Evolutionary conservation across 768 basidiomycete species (phyloP), one percentile per base, ranked within the genome.

Genomic region (Crassisporium funariophilum): DNA sequence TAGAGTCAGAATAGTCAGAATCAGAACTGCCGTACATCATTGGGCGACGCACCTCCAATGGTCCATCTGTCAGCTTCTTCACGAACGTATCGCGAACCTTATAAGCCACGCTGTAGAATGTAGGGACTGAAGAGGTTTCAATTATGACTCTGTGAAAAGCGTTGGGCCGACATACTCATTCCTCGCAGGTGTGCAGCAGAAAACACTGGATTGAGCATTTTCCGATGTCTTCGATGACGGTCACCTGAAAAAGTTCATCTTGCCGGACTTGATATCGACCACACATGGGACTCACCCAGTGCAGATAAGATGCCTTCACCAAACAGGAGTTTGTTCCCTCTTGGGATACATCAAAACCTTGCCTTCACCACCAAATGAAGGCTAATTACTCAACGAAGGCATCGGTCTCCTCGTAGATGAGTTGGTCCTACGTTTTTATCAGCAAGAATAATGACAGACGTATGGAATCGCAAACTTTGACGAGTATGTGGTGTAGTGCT

Each of bases 171-270:
- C n/a, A n/a, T n/a, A n/a, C n/a, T 46, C 61, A 66, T 66, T 42
- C 60, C 57, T n/a, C 71, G 67, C 65, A 77, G 64, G 51, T 76
- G 70, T 3, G 62, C 62, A 23, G 59, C 59, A 4, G 72, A 71
- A 50, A 77, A 77, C 1, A 74, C 69, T 0, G 76, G 75, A 41
- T 71, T 75, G 10, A 77, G 52, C 57, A 76, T 65, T 43, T 72
- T 76, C 34, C 73, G 66, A 46, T 76, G 75, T 33, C 62, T 68
- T 4, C 65, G 56, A 53, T 76, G 75, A 17, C 68, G 67, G 23
- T 68, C 69, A 13, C 73, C 74, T 71, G 19, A 54, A 47, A 48
- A 49, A 57, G 13, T 57, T 52, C 20, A 52, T 35, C 8, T 55
- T 15, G 20, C 17, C 43, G 29, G 44, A 53, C 13, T 52, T 51